Conservation (phyloP, 192 early-diverging fungal species). For the Lobosporangium transversale region DNA sequence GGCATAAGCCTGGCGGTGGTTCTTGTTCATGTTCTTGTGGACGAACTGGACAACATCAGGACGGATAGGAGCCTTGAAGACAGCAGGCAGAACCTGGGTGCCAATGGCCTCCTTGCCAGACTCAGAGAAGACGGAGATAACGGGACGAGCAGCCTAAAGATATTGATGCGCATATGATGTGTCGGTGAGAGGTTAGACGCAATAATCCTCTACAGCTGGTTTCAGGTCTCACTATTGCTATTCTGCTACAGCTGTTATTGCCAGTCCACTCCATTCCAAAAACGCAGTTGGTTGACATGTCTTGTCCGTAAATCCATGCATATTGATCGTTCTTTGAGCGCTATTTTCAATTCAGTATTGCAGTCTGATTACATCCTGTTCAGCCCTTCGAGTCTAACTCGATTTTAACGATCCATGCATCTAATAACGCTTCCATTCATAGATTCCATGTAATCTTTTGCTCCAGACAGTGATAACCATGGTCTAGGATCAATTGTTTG, state of each 20-base stretch:
- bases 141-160: conserved; percentile 75
- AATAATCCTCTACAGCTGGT: no score
- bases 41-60: conserved; percentile 95
- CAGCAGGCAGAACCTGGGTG: conserved; percentile 86
- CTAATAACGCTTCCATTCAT: no score
- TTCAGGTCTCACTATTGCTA: no score
- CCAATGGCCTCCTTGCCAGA: conserved; percentile 76
- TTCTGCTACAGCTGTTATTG: not conserved
- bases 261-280: not conserved
- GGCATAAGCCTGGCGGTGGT: conserved; percentile 97
- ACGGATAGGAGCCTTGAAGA: conserved; percentile 97
- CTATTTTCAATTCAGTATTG: no score
- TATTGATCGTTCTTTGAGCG: no score
- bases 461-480: no score
- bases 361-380: no score
- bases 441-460: not conserved
- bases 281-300: no score
- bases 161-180: conserved; percentile 23
- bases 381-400: no score
- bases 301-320: no score
- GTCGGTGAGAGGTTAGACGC: conserved; percentile 21
- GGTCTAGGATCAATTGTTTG: no score
- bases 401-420: no score
- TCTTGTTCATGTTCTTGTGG: conserved; percentile 99
- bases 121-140: conserved; percentile 90